phyloP scores from a whole-genome alignment of 306 rosid genomes.

The Cucumis hystrix region DNA sequence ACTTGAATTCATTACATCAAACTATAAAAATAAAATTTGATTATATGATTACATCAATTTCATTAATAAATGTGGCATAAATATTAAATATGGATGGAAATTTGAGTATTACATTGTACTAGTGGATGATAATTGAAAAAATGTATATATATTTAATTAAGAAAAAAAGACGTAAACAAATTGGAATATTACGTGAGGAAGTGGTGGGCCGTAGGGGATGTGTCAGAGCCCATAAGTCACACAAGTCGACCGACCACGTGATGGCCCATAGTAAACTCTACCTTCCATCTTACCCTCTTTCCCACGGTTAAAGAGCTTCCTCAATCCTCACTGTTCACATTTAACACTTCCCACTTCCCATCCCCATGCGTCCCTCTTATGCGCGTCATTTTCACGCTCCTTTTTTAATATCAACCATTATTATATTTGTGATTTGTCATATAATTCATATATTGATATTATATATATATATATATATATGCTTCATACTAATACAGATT shows the following conservation, averaged over 20 bases:
- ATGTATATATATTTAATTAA: not conserved
- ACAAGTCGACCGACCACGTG: constrained; percentile 2
- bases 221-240: not conserved
- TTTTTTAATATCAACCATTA: too few relatives aligned
- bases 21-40: too few relatives aligned
- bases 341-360: not conserved
- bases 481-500: too few relatives aligned
- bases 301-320: not conserved
- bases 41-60: too few relatives aligned
- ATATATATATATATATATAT: too few relatives aligned
- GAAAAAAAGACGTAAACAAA: not conserved
- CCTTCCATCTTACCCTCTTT: not conserved
- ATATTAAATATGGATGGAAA: too few relatives aligned
- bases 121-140: not conserved
- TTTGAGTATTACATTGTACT: not conserved
- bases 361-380: not conserved
- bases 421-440: too few relatives aligned
- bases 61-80: too few relatives aligned
- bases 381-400: not conserved
- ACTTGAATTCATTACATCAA: too few relatives aligned
- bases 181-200: not conserved
- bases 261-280: not conserved
- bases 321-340: not conserved
- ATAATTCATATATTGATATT: too few relatives aligned
- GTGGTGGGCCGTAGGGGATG: not conserved